These are phyloP conservation scores for Orbilia quercus DNA, from an alignment of 2,329 filamentous ascomycete genomes.

Conservation along the genomic window DNA sequence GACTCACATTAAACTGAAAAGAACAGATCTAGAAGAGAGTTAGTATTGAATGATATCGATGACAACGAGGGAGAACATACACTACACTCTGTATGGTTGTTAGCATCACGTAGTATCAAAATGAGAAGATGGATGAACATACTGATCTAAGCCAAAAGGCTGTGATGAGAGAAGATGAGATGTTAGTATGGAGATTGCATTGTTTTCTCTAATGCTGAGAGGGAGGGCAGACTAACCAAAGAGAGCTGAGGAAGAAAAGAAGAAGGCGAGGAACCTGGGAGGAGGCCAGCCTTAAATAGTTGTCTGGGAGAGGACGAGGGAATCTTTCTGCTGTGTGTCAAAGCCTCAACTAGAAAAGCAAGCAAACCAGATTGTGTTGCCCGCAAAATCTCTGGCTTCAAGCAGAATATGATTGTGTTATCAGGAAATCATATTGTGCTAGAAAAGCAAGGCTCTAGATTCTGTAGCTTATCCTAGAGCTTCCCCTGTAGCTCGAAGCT, in stretches of 20 bases:
- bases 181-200: not conserved
- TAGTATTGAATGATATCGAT: not conserved
- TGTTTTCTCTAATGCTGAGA: not conserved
- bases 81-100: slow-evolving; percentile 21
- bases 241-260: slow-evolving; percentile 38
- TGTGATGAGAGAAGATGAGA: not conserved
- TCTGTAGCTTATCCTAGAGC: no score
- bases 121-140: slow-evolving; percentile 1
- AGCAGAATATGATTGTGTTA: no score
- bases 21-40: slow-evolving; percentile 61
- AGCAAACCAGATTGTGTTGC: no score
- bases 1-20: slow-evolving; percentile 67
- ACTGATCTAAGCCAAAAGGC: slow-evolving; percentile 15
- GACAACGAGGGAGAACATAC: not conserved
- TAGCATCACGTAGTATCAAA: not conserved
- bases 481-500: no score
- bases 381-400: no score
- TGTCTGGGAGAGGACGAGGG: no score
- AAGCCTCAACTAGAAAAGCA: no score
- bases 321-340: not conserved
- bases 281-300: not conserved
- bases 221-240: slow-evolving; percentile 2
- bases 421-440: no score
- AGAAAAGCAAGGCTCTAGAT: no score
- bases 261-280: not conserved